Base-by-base conservation (phyloP, 2,329 filamentous ascomycete species). In the Fusarium sublunatum region DNA sequence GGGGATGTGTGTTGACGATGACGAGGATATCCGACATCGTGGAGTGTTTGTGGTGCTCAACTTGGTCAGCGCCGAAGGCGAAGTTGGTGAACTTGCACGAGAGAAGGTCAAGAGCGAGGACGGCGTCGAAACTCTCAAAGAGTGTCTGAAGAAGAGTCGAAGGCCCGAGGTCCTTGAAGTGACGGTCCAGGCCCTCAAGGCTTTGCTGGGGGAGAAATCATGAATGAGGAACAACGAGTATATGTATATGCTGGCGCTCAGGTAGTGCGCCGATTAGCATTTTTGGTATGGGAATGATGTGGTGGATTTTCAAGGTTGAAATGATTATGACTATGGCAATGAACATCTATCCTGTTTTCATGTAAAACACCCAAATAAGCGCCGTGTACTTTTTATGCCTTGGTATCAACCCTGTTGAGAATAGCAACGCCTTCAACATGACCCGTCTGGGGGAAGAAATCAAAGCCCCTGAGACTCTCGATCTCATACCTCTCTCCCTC, bases 381-480 rank as follows among this genome's bases (percentile, higher is more conserved):
- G 55, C 58, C 57, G 46, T 56, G 36, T 46, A 41, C 44, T 15
- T 36, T 28, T 51, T 58, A 65, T 53, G 53, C 61, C 47, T 61
- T 58, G 51, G 49, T 58, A 56, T 74, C 84, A 12, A 86, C 80
- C 63, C 86, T 78, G 65, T 86, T 89, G 68, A 90, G 73, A 31
- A 90, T 83, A 5, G 86, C 87, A 36, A 90, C 86, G 41, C 88
- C 87, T 73, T 91, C 88, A 0, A 90, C 88, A 70, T 91, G 88
- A 2, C 85, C 83, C 19, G 88, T 90, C 77, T 98, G 94, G 11
- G 95, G 95, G 78, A 99, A 99, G 77, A 99, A 98, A 75, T 99
- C 95, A 73, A 98, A 98, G 0, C 94, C 95, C 43, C 90, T 84
- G 42, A 99, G 77, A 73, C 91, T 96, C 82, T 98, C 94, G 74